Base-by-base conservation (phyloP, 2,329 filamentous ascomycete genomes). In the Talaromyces funiculosus region DNA sequence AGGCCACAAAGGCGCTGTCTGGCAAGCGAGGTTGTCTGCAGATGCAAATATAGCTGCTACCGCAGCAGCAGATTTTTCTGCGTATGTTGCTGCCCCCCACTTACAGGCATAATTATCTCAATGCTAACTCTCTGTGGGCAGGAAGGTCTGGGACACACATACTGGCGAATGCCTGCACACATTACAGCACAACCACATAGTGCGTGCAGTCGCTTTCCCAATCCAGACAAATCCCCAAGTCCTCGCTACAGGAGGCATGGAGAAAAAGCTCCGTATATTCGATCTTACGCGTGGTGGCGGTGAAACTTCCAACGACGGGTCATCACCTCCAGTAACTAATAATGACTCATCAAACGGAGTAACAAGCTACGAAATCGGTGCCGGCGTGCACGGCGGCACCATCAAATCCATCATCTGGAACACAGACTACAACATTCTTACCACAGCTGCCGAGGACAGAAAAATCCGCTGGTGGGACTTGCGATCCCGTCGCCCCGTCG, bases 341-440 rank as follows among this genome's bases (percentile, higher is more conserved):
- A 35, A 40, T 8, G 8, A 73, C 67, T 45, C 42, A 29, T 33
- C 45, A 12, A 73, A 63, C 58, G 72, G 68, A 10, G 77, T 86
- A 1, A 84, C 87, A 1, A 84, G 88, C 63, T 94, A 92, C 70
- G 94, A 97, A 73, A 93, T 99, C 66, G 94, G 92, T 20, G 83
- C 88, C 6, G 90, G 90, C 37, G 83, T 89, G 12, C 94, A 99
- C 73, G 87, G 84, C 16, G 90, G 89, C 51, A 90, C 90, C 33
- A 97, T 99, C 82, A 97, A 97, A 75, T 92, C 91, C 61, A 95
- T 99, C 63, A 90, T 96, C 63, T 99, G 94, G 94, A 90, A 91
- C 57, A 85, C 86, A 62, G 90, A 96, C 69, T 89, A 90, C 55
- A 96, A 94, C 69, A 86, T 93, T 64, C 81, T 99, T 61, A 89